phyloP scores from a whole-genome alignment of 1,139 yeast genomes.

The Candida sanyaensis region DNA sequence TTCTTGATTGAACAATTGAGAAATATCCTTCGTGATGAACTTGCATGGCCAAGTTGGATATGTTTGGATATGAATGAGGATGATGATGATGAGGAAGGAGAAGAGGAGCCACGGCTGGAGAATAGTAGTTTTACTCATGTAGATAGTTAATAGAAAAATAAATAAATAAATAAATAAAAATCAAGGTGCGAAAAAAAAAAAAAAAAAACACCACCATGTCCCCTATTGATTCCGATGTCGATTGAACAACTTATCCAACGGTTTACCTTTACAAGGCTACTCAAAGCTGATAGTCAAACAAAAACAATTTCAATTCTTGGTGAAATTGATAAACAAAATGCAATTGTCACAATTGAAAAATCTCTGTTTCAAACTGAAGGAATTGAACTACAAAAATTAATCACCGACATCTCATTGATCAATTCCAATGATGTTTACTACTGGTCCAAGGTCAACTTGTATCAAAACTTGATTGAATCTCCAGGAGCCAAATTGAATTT shows the following conservation, averaged over 20 bases:
- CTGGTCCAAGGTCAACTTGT: conserved; percentile 67
- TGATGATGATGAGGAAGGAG: conserved; percentile 30
- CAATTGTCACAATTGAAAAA: conserved; percentile 77
- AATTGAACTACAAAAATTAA: conserved; percentile 18
- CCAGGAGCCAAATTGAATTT: conserved; percentile 76
- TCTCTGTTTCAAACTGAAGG: conserved; percentile 50
- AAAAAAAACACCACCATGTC: neutral
- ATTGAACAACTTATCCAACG: conserved; percentile 23
- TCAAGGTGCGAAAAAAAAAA: neutral
- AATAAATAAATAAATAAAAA: neutral
- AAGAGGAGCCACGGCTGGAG: conserved; percentile 9
- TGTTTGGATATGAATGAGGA: conserved; percentile 65
- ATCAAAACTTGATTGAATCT: conserved; percentile 42
- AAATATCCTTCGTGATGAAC: conserved; percentile 71
- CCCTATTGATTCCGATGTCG: conserved; percentile 3
- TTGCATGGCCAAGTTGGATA: conserved; percentile 98
- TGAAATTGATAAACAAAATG: conserved; percentile 53
- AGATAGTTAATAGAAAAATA: neutral
- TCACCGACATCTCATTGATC: conserved; percentile 38
- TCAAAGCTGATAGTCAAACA: conserved; percentile 61
- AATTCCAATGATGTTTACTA: conserved; percentile 79
- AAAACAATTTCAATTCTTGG: conserved; percentile 73
- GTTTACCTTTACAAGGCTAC: conserved; percentile 44
- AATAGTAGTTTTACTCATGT: neutral
- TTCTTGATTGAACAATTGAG: conserved; percentile 79